Base-by-base conservation (phyloP, 2,329 filamentous ascomycete species). In the Fonsecaea nubica region DNA sequence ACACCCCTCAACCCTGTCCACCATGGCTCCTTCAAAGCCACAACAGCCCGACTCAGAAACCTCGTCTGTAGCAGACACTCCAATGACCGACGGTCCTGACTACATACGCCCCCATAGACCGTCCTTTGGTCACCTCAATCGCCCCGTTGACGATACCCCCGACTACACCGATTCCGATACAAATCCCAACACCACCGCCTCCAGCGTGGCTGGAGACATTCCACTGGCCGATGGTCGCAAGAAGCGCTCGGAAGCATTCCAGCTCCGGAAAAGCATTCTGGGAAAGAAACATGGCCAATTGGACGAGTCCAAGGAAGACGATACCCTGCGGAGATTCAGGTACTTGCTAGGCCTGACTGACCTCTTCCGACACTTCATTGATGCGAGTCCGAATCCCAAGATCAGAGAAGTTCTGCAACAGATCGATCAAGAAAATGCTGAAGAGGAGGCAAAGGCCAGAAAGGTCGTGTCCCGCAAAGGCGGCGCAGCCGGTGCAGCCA, bases 331-430 rank as follows among this genome's bases (percentile, higher is more conserved):
- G 73, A 87, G 95, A 77, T 99, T 99, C 78, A 90, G 93, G 70
- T 99, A 99, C 77, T 86, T 99, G 1, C 86, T 99, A 13, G 96
- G 96, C 32, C 84, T 99, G 60, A 99, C 95, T 15, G 95, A 99
- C 75, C 85, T 99, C 21, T 99, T 99, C 83, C 92, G 96, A 71
- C 95, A 99, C 80, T 99, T 99, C 79, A 99, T 99, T 80, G 93
- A 98, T 76, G 92, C 93, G 8, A 99, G 97, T 76, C 94, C 93
- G 4, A 93, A 99, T 76, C 94, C 95, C 15, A 92, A 92, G 74
- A 95, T 98, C 75, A 92, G 94, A 74, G 92, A 96, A 65, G 92
- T 97, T 73, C 95, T 98, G 86, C 86, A 87, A 58, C 92, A 97
- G 79, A 97, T 98, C 75, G 95, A 99, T 79, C 90, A 92, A 55